These are phyloP conservation scores for Wallacemonas collosoma DNA, from an alignment of 208 protist genomes.

Conservation along the genomic window DNA sequence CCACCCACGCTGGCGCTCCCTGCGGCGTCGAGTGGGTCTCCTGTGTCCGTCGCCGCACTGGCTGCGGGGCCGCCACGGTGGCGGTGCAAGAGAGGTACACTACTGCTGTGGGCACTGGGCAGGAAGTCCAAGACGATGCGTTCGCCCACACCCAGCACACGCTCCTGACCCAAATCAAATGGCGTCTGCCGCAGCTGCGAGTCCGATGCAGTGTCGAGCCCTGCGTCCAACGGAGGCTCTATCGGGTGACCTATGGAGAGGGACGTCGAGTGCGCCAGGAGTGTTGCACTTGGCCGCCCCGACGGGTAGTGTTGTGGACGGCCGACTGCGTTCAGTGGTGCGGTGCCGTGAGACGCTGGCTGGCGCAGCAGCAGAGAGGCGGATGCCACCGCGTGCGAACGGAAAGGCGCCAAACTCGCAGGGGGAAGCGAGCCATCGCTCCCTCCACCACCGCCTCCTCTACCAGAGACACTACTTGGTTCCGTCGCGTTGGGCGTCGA, in stretches of 20 bases:
- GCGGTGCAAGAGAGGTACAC: no score
- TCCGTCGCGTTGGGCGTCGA: neutral
- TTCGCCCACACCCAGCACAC: neutral
- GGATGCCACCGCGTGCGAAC: no score
- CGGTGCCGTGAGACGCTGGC: no score
- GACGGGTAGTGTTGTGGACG: no score
- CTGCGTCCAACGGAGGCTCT: constrained; percentile 6
- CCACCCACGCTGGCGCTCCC: no score
- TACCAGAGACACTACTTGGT: neutral
- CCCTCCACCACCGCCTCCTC: neutral
- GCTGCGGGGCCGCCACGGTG: no score
- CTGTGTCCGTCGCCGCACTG: neutral
- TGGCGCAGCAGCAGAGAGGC: no score
- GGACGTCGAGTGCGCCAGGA: constrained; percentile 12
- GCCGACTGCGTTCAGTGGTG: no score
- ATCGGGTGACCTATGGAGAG: neutral
- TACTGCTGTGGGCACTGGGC: neutral
- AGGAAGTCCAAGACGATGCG: neutral
- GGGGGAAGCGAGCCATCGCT: neutral
- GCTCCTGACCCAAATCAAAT: constrained; percentile 1
- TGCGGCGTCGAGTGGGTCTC: no score
- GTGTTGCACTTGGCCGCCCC: neutral
- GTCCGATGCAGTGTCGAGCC: neutral
- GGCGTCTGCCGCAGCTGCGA: neutral
- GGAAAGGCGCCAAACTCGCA: no score